Conservation (phyloP, 768 basidiomycete species). For the Tulasnella sp. region DNA sequence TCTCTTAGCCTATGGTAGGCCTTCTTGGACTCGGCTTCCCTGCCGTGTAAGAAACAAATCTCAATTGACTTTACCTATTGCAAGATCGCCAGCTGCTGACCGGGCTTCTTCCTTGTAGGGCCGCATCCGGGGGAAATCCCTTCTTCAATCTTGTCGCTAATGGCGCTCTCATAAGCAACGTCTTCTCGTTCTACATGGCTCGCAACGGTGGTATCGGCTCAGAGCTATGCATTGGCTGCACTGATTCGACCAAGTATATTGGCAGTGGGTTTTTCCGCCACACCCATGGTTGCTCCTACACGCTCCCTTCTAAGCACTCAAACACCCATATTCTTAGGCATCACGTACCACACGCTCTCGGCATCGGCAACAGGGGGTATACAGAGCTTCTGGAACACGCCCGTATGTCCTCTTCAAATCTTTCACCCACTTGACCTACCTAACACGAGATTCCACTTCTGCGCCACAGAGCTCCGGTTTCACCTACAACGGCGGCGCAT, state of each 20-base stretch:
- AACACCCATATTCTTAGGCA: neutral
- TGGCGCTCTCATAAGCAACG: conserved; percentile 18
- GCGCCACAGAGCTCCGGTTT: neutral
- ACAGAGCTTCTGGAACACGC: conserved; percentile 6
- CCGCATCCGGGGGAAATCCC: conserved; percentile 19
- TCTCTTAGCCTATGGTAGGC: neutral
- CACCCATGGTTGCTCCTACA: neutral
- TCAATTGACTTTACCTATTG: too few relatives aligned
- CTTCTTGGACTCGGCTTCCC: conserved; percentile 2
- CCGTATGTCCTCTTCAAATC: neutral
- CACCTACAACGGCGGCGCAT: neutral
- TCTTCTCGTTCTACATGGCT: conserved; percentile 24
- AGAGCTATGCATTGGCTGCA: conserved; percentile 2
- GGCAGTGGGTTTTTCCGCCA: neutral
- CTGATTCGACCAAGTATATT: neutral
- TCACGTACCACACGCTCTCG: neutral
- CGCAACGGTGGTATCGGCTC: conserved; percentile 23
- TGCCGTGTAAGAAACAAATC: neutral
- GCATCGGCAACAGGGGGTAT: neutral
- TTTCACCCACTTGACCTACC: neutral
- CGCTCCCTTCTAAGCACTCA: neutral
- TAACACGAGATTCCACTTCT: neutral
- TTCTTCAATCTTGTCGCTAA: conserved; percentile 22
- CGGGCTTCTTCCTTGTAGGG: neutral
- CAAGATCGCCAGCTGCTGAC: neutral